Base-by-base conservation (phyloP, 2,329 filamentous ascomycete species). In the Cercospora sesami region DNA sequence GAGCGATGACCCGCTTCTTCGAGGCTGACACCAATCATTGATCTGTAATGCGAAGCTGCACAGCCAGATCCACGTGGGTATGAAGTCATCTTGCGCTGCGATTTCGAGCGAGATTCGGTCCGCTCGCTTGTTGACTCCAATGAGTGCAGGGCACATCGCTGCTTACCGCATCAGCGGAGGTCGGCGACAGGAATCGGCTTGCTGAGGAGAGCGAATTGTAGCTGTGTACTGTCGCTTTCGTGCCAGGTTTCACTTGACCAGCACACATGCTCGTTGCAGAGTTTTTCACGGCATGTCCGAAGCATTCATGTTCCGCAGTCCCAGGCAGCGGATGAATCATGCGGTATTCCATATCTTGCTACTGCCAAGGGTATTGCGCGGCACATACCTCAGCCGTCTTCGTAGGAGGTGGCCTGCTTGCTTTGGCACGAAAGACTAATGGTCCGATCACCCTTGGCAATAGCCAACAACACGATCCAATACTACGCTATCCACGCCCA, bases 41-140 rank as follows among this genome's bases (percentile, higher is more conserved):
- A 36, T 21, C 4, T 14, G n/a, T 31, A 16, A 0, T 21, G 8
- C 5, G 2, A 23, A 4, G 9, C n/a, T 36, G 60, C 60, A 63
- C 60, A 31, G 60, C 60, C 60, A 51, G 18, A 63, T 31, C 60
- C 60, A 63, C 42, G 60, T 63, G 39, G 16, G 16, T 63, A 55
- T 55, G 42, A 55, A 36, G 30, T 63, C 60, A 63, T 63, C 39
- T 14, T 36, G 42, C 60, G 21, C 12, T 42, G 30, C 16, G 28
- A 4, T 30, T 63, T 63, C 60, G 42, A 31, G 60, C 60, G 45
- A 63, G 7, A 63, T 7, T 63, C 42, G 60, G 60, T 31, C 60
- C 42, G 39, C 16, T 62, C 36, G 36, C 36, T 18, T 45, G 16
- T 48, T 18, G 30, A 21, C 60, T 51, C 60, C 26, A 63, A 36